Evolutionary conservation across 164 flowering plant genomes (phyloP), one percentile per base, ranked within the genome.

Genomic region (Tetrastigma voinierianum): DNA sequence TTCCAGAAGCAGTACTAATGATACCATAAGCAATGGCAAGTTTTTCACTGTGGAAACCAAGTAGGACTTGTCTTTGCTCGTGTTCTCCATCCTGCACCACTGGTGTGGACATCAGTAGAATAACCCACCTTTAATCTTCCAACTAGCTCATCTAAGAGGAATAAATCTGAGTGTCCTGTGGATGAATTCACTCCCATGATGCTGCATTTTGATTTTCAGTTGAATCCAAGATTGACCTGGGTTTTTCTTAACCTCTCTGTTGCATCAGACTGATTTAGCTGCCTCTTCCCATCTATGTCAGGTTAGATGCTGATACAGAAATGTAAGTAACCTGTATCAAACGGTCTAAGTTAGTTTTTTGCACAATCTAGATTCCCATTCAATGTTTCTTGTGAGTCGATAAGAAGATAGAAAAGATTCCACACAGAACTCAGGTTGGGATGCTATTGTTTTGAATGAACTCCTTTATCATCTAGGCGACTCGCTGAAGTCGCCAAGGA

Each of bases 401-500:
- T 93, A 89, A 48, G 90, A 87, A 44, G 90, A 79, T 62, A 91
- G 56, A 53, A 89, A 74, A 40, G 91, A 74, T 53, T 83, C 95
- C 95, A 87, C 17, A 87, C 91, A 25, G 78, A 71, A 65, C 54
- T 67, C 23, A 76, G 11, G 63, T 77, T 75, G 18, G 79, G 24
- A 87, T 64, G 40, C 57, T 71, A 60, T 82, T 80, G 24, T 76
- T 59, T 4, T 65, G n/a, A 64, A 91, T 87, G 51, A 91, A 89
- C 44, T 71, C 76, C 67, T 78, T 77, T 20, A 81, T 86, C 86
- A 44, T 77, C 53, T 24, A 91, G 74, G 32, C 43, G 79, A 52
- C 93, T 90, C 2, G 85, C 87, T 55, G n/a, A n/a, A n/a, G n/a
- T 93, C 86, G 1, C 93, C 89, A 59, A 77, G 78, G 56, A 91